Percentiles rank a stretch among this genome's conserved stretches.
Evolutionary conservation across 352 stramenopile species (phyloP).

Genomic region (Thalassiosira sp.): DNA sequence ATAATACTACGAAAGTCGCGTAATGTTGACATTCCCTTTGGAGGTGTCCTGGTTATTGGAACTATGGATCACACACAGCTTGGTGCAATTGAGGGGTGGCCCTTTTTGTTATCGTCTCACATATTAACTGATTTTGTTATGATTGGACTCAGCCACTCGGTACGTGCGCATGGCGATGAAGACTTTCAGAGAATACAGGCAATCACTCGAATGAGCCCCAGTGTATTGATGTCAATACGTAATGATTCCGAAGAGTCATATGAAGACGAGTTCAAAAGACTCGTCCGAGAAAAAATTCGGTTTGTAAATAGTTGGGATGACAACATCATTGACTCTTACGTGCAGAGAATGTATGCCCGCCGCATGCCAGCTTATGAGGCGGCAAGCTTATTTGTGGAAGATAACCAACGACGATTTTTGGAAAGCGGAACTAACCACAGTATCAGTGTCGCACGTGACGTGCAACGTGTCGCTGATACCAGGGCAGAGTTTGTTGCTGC

Average conservation of each 20-base stretch:
- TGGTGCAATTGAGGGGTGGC: slow-evolving; percentile 35
- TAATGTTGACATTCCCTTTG: slow-evolving; percentile 31
- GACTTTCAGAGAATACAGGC: slow-evolving; percentile 35
- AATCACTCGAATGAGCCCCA: slow-evolving; percentile 35
- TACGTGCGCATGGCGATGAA: slow-evolving; percentile 30
- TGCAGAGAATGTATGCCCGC: slow-evolving; percentile 39
- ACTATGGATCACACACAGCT: slow-evolving; percentile 48
- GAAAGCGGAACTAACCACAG: slow-evolving; percentile 2
- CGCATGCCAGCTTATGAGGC: slow-evolving; percentile 28
- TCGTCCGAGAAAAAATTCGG: slow-evolving; percentile 12
- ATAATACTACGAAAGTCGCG: slow-evolving; percentile 31
- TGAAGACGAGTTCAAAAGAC: slow-evolving; percentile 15
- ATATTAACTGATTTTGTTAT: slow-evolving; percentile 48
- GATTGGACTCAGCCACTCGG: slow-evolving; percentile 33
- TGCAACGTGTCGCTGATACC: slow-evolving; percentile 7
- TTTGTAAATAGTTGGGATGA: slow-evolving; percentile 27
- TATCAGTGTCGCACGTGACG: slow-evolving; percentile 17
- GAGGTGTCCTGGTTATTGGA: slow-evolving; percentile 39
- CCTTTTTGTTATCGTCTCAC: slow-evolving; percentile 38
- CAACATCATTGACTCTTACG: background rate
- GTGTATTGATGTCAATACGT: slow-evolving; percentile 12
- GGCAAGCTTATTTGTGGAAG: slow-evolving; percentile 20
- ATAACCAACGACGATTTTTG: slow-evolving; percentile 4
- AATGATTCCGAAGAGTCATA: background rate
- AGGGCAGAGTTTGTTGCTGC: slow-evolving; percentile 6